These are phyloP conservation scores for Aspergillus sparsus DNA, from an alignment of 495 filamentous ascomycete genomes.

Conservation along the genomic window DNA sequence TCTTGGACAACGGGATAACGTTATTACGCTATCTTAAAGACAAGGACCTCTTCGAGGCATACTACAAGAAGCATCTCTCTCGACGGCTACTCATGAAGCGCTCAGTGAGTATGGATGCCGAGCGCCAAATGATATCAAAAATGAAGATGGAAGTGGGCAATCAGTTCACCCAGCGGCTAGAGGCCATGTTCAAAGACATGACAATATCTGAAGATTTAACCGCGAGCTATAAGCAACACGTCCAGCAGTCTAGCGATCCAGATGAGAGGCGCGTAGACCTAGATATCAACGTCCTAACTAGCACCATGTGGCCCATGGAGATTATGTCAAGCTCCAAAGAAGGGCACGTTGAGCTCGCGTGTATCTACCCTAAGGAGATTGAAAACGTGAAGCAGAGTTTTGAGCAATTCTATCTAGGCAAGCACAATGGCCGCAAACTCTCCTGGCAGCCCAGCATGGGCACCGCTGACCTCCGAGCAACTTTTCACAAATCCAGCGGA, in stretches of 20 bases:
- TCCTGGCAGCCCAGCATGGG: slow-evolving; percentile 85
- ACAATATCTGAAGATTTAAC: slow-evolving; percentile 84
- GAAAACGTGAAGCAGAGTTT: slow-evolving; percentile 80
- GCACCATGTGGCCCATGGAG: slow-evolving; percentile 91
- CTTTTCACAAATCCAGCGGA: slow-evolving; percentile 70
- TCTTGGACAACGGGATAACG: slow-evolving; percentile 87
- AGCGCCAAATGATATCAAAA: slow-evolving; percentile 92
- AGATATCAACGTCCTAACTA: slow-evolving; percentile 81
- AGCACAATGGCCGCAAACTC: slow-evolving; percentile 81
- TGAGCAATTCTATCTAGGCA: slow-evolving; percentile 83
- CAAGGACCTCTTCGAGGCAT: slow-evolving; percentile 94
- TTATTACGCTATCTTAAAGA: slow-evolving; percentile 84
- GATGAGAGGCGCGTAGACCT: slow-evolving; percentile 74
- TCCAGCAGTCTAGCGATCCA: slow-evolving; percentile 60
- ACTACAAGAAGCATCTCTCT: slow-evolving; percentile 97
- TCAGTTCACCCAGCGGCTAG: slow-evolving; percentile 86
- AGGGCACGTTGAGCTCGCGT: slow-evolving; percentile 52
- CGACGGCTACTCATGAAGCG: slow-evolving; percentile 82
- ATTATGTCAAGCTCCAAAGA: slow-evolving; percentile 67
- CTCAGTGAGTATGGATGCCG: slow-evolving; percentile 82
- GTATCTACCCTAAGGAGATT: slow-evolving; percentile 74
- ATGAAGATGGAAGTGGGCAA: slow-evolving; percentile 97
- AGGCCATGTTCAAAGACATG: slow-evolving; percentile 99
- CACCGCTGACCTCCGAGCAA: slow-evolving; percentile 79
- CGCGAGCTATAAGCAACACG: slow-evolving; percentile 68